Evolutionary conservation across 441 rosid genomes (phyloP).

Genomic region (Gossypium lobatum): DNA sequence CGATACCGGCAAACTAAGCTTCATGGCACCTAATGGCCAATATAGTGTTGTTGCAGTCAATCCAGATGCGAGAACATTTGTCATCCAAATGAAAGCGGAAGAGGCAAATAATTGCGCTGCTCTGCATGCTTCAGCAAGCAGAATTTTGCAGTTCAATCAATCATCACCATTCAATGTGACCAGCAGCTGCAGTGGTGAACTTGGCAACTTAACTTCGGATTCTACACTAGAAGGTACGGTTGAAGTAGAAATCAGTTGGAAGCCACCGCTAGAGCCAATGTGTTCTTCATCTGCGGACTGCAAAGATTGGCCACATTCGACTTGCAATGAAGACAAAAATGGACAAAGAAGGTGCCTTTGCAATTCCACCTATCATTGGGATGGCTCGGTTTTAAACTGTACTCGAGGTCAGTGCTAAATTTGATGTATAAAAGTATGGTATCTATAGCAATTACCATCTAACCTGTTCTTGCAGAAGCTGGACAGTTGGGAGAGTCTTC

Average conservation of each 20-base stretch:
- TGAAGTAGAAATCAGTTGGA: constrained; percentile 57
- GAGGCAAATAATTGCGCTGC: constrained; percentile 26
- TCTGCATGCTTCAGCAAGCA: constrained; percentile 11
- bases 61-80: constrained; percentile 28
- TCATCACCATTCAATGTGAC: constrained; percentile 39
- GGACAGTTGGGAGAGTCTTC: not conserved
- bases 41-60: constrained; percentile 41
- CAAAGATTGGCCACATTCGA: constrained; percentile 58
- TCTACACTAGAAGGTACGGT: constrained; percentile 13
- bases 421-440: not conserved
- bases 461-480: constrained; percentile 23
- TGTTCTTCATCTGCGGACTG: constrained; percentile 45
- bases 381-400: constrained; percentile 38
- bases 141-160: constrained; percentile 23
- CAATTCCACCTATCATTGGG: constrained; percentile 36
- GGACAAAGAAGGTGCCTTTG: constrained; percentile 46
- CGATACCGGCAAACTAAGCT: constrained; percentile 37
- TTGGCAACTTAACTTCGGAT: not conserved
- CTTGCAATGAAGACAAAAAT: constrained; percentile 32
- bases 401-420: constrained; percentile 31
- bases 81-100: constrained; percentile 21
- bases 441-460: not conserved
- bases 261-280: constrained; percentile 46
- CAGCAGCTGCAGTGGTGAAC: constrained; percentile 22
- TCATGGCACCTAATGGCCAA: constrained; percentile 25